Percentiles rank a stretch among this genome's conserved stretches.
phyloP scores from a whole-genome alignment of 768 basidiomycete species.

The Rhizopogon vulgaris region DNA sequence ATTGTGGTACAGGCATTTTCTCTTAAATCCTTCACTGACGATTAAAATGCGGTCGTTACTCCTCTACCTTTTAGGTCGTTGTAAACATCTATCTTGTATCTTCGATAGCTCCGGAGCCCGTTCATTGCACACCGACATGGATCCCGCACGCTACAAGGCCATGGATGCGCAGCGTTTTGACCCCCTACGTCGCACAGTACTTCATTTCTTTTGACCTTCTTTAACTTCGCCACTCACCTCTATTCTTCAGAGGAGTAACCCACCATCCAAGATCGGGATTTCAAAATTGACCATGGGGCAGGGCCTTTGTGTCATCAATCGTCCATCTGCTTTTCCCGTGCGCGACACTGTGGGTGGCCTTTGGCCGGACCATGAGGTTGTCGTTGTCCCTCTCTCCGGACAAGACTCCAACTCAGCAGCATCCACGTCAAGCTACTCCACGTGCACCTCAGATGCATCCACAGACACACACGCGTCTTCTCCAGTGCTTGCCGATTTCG shows the following conservation, averaged over 20 bases:
- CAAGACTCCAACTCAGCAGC: slow-evolving; percentile 1
- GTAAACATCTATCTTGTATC: neutral
- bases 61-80: neutral
- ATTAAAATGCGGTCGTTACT: neutral
- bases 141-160: slow-evolving; percentile 18
- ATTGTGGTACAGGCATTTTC: neutral
- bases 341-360: slow-evolving; percentile 22
- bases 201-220: slow-evolving; percentile 6
- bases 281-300: slow-evolving; percentile 22
- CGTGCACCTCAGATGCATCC: neutral
- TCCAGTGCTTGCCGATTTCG: slow-evolving; percentile 1
- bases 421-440: neutral
- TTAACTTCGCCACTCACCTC: slow-evolving; percentile 16
- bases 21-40: neutral
- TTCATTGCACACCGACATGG: neutral
- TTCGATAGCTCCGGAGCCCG: neutral
- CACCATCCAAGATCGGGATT: slow-evolving; percentile 7
- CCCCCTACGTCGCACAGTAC: slow-evolving; percentile 23
- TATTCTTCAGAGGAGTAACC: slow-evolving; percentile 15
- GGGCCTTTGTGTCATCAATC: slow-evolving; percentile 10
- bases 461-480: slow-evolving; percentile 1
- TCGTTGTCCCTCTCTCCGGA: slow-evolving; percentile 21
- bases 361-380: slow-evolving; percentile 29
- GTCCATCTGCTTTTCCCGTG: neutral
- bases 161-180: slow-evolving; percentile 29